Evolutionary conservation across 2,329 filamentous ascomycete species (phyloP).

Genomic region (Lasiodiplodia theobromae): DNA sequence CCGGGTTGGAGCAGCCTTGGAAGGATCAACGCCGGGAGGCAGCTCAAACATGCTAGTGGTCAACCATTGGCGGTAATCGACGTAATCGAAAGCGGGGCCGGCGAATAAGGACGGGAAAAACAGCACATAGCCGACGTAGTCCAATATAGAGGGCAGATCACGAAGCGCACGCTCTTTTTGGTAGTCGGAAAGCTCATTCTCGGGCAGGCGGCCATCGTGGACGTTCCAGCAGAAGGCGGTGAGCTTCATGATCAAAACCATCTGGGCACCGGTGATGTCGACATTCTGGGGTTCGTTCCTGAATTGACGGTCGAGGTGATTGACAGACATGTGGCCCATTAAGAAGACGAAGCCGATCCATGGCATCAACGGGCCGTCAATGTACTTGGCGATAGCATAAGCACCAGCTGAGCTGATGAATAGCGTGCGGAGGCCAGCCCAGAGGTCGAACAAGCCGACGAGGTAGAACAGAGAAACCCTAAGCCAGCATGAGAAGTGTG

Average conservation of each 20-base stretch:
- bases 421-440: conserved; percentile 81
- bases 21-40: conserved; percentile 79
- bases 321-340: conserved; percentile 94
- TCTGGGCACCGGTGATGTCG: conserved; percentile 94
- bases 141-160: conserved; percentile 75
- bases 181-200: conserved; percentile 80
- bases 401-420: conserved; percentile 79
- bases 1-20: conserved; percentile 83
- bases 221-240: conserved; percentile 98
- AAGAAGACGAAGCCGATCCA: conserved; percentile 94
- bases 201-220: conserved; percentile 84
- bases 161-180: conserved; percentile 83
- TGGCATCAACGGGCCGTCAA: conserved; percentile 93
- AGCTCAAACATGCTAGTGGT: conserved; percentile 94
- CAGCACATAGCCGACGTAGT: conserved; percentile 88
- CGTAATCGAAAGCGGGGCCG: conserved; percentile 93
- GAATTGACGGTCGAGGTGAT: conserved; percentile 83
- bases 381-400: conserved; percentile 82
- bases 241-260: conserved; percentile 98
- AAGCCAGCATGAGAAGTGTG: conserved; percentile 30
- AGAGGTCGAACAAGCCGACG: conserved; percentile 90
- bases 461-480: conserved; percentile 89
- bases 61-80: conserved; percentile 90
- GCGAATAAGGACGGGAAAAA: conserved; percentile 93
- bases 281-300: conserved; percentile 69